Evolutionary conservation across 2,329 filamentous ascomycete genomes (phyloP).

Genomic region (Tolypocladium album): DNA sequence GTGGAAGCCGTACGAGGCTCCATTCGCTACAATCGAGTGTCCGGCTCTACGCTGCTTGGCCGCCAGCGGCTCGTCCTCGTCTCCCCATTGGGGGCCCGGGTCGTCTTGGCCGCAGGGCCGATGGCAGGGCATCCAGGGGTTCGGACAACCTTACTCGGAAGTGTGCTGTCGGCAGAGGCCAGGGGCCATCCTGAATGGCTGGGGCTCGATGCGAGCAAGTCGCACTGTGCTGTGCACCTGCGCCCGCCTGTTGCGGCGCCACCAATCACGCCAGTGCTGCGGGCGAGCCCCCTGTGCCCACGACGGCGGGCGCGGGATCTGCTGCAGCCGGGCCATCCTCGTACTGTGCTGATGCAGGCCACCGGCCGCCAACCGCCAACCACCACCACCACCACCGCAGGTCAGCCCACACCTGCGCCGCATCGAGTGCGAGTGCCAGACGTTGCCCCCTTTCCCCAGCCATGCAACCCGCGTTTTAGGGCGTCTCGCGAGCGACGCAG

Average conservation of each 20-base stretch:
- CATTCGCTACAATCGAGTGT: too few relatives aligned
- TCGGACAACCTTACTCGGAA: too few relatives aligned
- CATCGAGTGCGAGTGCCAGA: not conserved
- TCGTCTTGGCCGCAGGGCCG: too few relatives aligned
- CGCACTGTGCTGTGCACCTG: not conserved
- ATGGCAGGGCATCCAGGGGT: too few relatives aligned
- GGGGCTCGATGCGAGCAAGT: not conserved
- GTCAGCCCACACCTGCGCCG: not conserved
- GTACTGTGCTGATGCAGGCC: not conserved
- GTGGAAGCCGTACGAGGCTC: too few relatives aligned
- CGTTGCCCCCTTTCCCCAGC: not conserved
- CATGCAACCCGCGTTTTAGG: constrained; percentile 2
- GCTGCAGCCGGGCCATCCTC: not conserved
- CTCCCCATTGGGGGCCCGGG: too few relatives aligned
- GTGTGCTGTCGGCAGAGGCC: not conserved
- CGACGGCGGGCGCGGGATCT: not conserved
- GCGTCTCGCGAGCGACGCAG: not conserved
- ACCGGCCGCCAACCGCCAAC: not conserved
- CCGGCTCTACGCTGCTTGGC: too few relatives aligned
- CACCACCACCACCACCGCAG: not conserved
- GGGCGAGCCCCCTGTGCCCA: not conserved
- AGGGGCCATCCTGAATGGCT: not conserved
- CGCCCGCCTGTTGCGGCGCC: not conserved
- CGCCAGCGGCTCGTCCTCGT: too few relatives aligned
- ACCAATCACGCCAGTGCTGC: too few relatives aligned